Conservation (phyloP, 1,284 basidiomycete genomes). For the Waitea zeae region DNA sequence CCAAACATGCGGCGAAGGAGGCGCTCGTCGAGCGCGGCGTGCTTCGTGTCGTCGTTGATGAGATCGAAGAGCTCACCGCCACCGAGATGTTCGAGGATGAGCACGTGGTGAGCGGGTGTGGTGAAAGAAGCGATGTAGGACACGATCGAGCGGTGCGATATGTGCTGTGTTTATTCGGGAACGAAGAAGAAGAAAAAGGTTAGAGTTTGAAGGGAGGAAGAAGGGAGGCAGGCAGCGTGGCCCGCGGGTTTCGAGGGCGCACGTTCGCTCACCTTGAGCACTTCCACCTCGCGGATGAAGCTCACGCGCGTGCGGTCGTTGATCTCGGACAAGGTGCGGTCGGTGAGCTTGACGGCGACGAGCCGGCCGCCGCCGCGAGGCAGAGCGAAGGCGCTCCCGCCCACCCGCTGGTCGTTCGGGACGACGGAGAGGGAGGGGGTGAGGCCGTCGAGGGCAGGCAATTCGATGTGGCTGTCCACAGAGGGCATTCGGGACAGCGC, state of each 20-base stretch:
- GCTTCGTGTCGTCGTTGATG: constrained; percentile 43
- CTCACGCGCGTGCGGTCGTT: constrained; percentile 66
- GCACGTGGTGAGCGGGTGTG: constrained; percentile 59
- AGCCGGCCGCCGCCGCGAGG: constrained; percentile 17
- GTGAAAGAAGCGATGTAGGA: constrained; percentile 61
- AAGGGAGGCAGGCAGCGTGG: neutral
- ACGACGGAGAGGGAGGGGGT: neutral
- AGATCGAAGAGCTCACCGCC: constrained; percentile 81
- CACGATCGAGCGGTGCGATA: constrained; percentile 75
- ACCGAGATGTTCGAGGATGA: constrained; percentile 63
- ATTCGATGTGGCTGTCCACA: constrained; percentile 4
- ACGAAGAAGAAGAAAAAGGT: constrained; percentile 4
- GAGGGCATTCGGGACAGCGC: constrained; percentile 18
- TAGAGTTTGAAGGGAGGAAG: constrained; percentile 1
- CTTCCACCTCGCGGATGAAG: constrained; percentile 79
- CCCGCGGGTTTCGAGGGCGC: neutral
- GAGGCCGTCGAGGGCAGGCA: no score
- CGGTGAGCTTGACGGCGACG: constrained; percentile 79
- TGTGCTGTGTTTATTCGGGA: constrained; percentile 31
- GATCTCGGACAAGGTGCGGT: constrained; percentile 30
- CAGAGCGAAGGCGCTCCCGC: neutral
- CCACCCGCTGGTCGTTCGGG: constrained; percentile 5
- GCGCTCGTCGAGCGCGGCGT: constrained; percentile 30
- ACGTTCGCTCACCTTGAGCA: constrained; percentile 52
- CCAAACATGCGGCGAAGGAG: constrained; percentile 61